Conservation (phyloP, 768 basidiomycete species). For the Fistulinella prunicolor region DNA sequence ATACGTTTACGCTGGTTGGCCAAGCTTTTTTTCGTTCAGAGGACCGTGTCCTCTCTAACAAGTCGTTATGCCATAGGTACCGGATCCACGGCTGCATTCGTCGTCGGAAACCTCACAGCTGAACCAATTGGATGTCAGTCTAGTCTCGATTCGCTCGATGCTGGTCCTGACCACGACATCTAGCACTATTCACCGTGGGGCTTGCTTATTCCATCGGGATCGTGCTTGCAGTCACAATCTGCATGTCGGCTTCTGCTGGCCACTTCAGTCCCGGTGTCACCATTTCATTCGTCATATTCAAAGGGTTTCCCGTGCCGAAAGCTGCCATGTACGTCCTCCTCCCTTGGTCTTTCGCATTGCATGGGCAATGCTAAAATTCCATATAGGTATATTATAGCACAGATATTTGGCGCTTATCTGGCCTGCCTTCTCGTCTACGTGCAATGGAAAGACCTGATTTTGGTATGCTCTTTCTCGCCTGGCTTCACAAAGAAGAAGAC, state of each 20-base stretch:
- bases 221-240: constrained; percentile 53
- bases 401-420: constrained; percentile 63
- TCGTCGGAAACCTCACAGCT: constrained; percentile 45
- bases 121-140: constrained; percentile 50
- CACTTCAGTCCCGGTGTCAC: constrained; percentile 69
- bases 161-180: neutral
- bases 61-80: constrained; percentile 36
- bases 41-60: neutral
- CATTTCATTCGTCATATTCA: constrained; percentile 49
- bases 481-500: constrained; percentile 18
- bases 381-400: constrained; percentile 61
- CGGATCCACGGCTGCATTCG: constrained; percentile 50
- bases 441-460: constrained; percentile 56
- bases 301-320: constrained; percentile 51
- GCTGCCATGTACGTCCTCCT: constrained; percentile 43
- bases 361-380: constrained; percentile 9
- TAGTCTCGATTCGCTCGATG: neutral
- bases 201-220: constrained; percentile 59
- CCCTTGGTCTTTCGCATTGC: constrained; percentile 6
- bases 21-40: neutral
- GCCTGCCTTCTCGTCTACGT: constrained; percentile 59
- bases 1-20: constrained; percentile 52
- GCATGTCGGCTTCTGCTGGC: constrained; percentile 53
- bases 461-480: constrained; percentile 45
- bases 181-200: constrained; percentile 57